Base-by-base conservation (phyloP, 73 alveolate species). In the Urostyla sp. region DNA sequence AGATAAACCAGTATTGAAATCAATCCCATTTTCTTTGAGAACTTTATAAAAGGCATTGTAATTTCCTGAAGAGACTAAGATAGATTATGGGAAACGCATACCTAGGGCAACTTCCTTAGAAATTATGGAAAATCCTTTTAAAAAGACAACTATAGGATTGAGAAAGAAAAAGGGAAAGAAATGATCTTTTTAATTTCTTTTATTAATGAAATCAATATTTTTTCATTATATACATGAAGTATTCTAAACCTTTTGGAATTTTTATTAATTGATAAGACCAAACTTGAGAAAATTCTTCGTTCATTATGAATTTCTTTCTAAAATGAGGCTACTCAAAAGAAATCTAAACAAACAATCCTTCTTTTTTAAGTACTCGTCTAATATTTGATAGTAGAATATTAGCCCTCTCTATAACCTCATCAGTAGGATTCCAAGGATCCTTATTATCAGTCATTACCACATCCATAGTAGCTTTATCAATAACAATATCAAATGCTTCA, bases 351-450 rank as follows among this genome's bases (percentile, higher is more conserved):
- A 69, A 69, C 55, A 69, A 1, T 4, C 83, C 83, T 18, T 49
- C 83, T n/a, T 69, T 46, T 30, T 69, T 69, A 4, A 69, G 53
- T 1, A 48, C 72, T 48, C 72, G 44, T 27, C 20, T 27, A 8
- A 53, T 38, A 49, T 69, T 69, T 69, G 15, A 13, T 38, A 69
- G 18, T 2, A 69, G 44, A 16, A 46, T 69, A 5, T 6, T 26
- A 11, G 83, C 83, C 48, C 83, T 69, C 34, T 69, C 83, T 26
- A 20, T 46, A 13, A 69, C 69, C 24, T 46, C 72, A 0, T 69
- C 72, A 48, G 56, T 48, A 11, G 83, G 83, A 49, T 69, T 69
- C 83, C 83, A 69, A 7, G 83, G 83, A 28, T 69, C 83, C 55
- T 69, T 46, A 46, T 46, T 44, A 31, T 69, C 83, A 36, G 83